Evolutionary conservation across 1,139 yeast genomes (phyloP).

Genomic region (Martiniozyma asiatica): DNA sequence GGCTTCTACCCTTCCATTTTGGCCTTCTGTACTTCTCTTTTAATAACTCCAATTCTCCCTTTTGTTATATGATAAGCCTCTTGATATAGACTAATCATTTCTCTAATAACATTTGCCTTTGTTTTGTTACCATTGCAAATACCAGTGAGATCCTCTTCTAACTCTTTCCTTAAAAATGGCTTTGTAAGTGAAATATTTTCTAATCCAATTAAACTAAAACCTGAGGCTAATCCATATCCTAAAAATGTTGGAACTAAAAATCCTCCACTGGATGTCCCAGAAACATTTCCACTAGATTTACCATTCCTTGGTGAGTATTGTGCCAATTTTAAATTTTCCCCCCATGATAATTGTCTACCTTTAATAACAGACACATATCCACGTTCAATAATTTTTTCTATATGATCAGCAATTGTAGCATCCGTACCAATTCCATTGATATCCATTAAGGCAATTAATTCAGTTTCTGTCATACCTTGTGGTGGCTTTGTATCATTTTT

Average conservation of each 20-base stretch:
- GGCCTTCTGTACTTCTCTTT: no score
- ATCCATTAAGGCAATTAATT: constrained; percentile 88
- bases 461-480: constrained; percentile 77
- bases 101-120: constrained; percentile 43
- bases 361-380: constrained; percentile 48
- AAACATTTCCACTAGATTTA: no score
- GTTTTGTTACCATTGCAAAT: constrained; percentile 56
- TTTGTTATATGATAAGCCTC: constrained; percentile 33
- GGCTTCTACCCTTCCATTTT: no score
- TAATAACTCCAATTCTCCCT: constrained; percentile 4
- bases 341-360: constrained; percentile 9
- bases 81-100: constrained; percentile 48
- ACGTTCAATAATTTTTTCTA: constrained; percentile 61
- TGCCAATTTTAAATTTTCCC: background rate
- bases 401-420: constrained; percentile 98
- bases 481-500: constrained; percentile 80
- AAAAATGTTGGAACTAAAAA: constrained; percentile 64
- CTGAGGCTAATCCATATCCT: constrained; percentile 83
- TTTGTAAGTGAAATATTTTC: constrained; percentile 68
- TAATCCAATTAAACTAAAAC: constrained; percentile 70
- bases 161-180: constrained; percentile 71
- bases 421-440: constrained; percentile 97
- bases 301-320: constrained; percentile 15
- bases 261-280: no score
- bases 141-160: constrained; percentile 55